Conservation (phyloP, 2,329 filamentous ascomycete species). For the Coniochaeta sp. region DNA sequence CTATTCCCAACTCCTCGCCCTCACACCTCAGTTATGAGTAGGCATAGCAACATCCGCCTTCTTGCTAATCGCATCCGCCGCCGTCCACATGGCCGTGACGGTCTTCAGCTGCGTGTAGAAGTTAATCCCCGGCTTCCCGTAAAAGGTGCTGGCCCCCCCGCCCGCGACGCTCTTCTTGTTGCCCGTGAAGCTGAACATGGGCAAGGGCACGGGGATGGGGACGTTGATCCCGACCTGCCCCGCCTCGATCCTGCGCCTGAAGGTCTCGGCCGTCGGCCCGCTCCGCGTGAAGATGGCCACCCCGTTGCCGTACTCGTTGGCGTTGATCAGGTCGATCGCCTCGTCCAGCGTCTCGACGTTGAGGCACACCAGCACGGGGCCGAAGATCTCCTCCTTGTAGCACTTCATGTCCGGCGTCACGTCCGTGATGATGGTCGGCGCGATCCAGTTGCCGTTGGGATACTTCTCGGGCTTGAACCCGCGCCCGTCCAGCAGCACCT, state of each 20-base stretch:
- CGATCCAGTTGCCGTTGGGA: slow-evolving; percentile 79
- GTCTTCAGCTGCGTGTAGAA: slow-evolving; percentile 99
- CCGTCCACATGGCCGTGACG: slow-evolving; percentile 85
- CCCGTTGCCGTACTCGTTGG: slow-evolving; percentile 81
- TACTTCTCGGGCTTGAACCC: slow-evolving; percentile 70
- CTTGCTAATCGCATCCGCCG: slow-evolving; percentile 73
- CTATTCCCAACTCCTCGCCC: background rate
- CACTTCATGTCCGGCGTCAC: slow-evolving; percentile 76
- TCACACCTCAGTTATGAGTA: slow-evolving; percentile 28
- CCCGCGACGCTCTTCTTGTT: slow-evolving; percentile 90
- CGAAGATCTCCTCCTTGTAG: slow-evolving; percentile 82
- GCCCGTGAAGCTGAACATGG: slow-evolving; percentile 66
- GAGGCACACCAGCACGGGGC: slow-evolving; percentile 74
- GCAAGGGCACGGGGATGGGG: slow-evolving; percentile 64
- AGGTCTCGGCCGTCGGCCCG: slow-evolving; percentile 67
- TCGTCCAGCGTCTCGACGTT: slow-evolving; percentile 73
- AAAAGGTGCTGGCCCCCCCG: slow-evolving; percentile 88
- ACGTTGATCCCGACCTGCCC: slow-evolving; percentile 85
- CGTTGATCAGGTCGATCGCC: slow-evolving; percentile 74
- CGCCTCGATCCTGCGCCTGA: slow-evolving; percentile 75
- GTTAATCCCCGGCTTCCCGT: slow-evolving; percentile 82
- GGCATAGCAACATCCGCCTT: slow-evolving; percentile 91
- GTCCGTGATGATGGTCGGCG: slow-evolving; percentile 74
- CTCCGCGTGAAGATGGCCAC: slow-evolving; percentile 77
- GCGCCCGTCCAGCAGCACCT: slow-evolving; percentile 73